phyloP scores from a whole-genome alignment of 2,329 filamentous ascomycete species.

The Rhinocladiella similis region DNA sequence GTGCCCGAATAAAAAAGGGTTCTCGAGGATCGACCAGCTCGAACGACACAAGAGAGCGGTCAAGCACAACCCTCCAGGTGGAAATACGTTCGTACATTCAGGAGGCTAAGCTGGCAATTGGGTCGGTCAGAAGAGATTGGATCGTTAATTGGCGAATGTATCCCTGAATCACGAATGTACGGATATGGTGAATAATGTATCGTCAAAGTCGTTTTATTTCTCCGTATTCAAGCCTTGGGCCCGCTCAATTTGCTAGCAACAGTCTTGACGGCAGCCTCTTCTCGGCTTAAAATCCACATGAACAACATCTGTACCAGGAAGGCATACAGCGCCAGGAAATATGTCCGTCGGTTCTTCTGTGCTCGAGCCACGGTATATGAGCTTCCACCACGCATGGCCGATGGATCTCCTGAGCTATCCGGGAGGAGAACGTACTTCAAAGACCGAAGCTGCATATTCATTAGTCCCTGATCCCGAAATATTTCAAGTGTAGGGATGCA shows the following conservation, averaged over 20 bases:
- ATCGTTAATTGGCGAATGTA: no score
- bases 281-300: constrained; percentile 76
- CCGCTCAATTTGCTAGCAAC: constrained; percentile 23
- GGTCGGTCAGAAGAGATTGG: no score
- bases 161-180: no score
- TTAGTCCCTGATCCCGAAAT: neutral
- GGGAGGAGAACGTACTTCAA: constrained; percentile 94
- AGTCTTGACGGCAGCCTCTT: constrained; percentile 43
- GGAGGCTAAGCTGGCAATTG: no score
- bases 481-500: constrained; percentile 18
- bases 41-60: no score
- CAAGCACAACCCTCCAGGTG: no score
- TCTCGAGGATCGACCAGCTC: neutral
- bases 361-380: constrained; percentile 72
- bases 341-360: constrained; percentile 82
- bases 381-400: constrained; percentile 57
- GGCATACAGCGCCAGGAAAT: constrained; percentile 91
- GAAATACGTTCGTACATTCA: no score
- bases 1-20: neutral
- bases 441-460: constrained; percentile 71
- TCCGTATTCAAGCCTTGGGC: constrained; percentile 14
- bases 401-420: constrained; percentile 68
- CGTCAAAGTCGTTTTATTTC: neutral
- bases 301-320: constrained; percentile 92
- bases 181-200: no score